Conservation (phyloP, 495 filamentous ascomycete species). For the Podospora didyma region DNA sequence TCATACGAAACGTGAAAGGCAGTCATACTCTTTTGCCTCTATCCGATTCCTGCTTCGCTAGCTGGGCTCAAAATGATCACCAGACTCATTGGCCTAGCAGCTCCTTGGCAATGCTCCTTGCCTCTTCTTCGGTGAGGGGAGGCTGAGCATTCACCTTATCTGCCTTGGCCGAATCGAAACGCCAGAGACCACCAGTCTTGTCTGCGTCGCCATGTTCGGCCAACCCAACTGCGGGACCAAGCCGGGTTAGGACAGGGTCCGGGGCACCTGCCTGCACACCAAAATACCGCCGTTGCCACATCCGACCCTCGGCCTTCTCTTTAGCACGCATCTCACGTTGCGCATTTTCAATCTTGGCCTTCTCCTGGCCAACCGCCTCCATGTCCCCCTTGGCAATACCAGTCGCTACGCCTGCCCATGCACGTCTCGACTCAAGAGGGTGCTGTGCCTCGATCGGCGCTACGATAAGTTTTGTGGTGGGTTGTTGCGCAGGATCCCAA, state of each 20-base stretch:
- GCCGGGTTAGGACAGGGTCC: conserved; percentile 52
- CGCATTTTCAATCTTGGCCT: conserved; percentile 84
- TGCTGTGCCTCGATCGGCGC: conserved; percentile 78
- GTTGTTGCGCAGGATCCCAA: conserved; percentile 59
- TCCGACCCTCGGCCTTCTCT: conserved; percentile 71
- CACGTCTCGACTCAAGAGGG: conserved; percentile 78
- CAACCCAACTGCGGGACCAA: conserved; percentile 57
- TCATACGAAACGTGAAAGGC: no score
- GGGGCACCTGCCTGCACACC: conserved; percentile 43
- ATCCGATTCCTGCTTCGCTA: neutral
- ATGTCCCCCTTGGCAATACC: conserved; percentile 79
- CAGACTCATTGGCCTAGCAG: conserved; percentile 37
- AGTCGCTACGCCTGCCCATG: conserved; percentile 80
- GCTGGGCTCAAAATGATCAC: neutral
- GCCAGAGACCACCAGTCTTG: conserved; percentile 86
- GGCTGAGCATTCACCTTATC: conserved; percentile 37
- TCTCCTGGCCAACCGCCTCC: conserved; percentile 71
- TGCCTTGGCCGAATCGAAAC: conserved; percentile 68
- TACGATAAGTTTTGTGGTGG: conserved; percentile 66
- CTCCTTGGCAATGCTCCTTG: conserved; percentile 31
- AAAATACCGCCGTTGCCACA: conserved; percentile 89
- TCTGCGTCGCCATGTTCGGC: conserved; percentile 59
- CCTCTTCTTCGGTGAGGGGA: conserved; percentile 36
- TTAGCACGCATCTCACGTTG: conserved; percentile 80
- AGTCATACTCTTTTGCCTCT: no score